Percentiles rank a stretch among this genome's conserved stretches.
Evolutionary conservation across 306 rosid species (phyloP).

Genomic region (Cicer judaicum): DNA sequence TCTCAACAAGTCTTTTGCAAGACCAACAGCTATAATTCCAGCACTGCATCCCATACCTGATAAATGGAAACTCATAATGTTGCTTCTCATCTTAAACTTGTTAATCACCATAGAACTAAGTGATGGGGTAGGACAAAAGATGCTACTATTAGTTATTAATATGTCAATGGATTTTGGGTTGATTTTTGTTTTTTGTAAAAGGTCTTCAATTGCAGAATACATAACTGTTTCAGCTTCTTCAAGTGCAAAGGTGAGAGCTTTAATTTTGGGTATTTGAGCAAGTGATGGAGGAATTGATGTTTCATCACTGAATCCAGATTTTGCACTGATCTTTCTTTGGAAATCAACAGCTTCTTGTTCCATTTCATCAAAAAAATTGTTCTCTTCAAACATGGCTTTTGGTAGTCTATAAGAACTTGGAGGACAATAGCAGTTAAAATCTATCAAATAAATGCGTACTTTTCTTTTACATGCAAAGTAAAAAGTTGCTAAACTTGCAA

Average conservation of each 20-base stretch:
- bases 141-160: constrained; percentile 52
- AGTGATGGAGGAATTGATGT: constrained; percentile 55
- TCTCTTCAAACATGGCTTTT: constrained; percentile 55
- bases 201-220: constrained; percentile 45
- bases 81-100: constrained; percentile 61
- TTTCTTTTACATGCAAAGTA: constrained; percentile 49
- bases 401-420: constrained; percentile 52
- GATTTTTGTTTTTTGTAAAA: constrained; percentile 51
- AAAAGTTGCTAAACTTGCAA: constrained; percentile 37
- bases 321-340: constrained; percentile 59
- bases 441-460: constrained; percentile 51
- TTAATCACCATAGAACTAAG: constrained; percentile 59
- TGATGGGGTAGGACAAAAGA: constrained; percentile 67
- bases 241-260: constrained; percentile 46
- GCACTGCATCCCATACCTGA: constrained; percentile 85
- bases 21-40: constrained; percentile 55
- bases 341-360: constrained; percentile 56
- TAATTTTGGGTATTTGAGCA: constrained; percentile 49
- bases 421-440: constrained; percentile 54
- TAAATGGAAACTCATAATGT: constrained; percentile 60
- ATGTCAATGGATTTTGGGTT: constrained; percentile 62
- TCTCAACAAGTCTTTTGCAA: constrained; percentile 64
- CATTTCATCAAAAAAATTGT: constrained; percentile 34
- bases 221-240: constrained; percentile 59
- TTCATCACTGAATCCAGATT: constrained; percentile 65